Base-by-base conservation (phyloP, 345 rosid species). In the Euclidium syriacum region DNA sequence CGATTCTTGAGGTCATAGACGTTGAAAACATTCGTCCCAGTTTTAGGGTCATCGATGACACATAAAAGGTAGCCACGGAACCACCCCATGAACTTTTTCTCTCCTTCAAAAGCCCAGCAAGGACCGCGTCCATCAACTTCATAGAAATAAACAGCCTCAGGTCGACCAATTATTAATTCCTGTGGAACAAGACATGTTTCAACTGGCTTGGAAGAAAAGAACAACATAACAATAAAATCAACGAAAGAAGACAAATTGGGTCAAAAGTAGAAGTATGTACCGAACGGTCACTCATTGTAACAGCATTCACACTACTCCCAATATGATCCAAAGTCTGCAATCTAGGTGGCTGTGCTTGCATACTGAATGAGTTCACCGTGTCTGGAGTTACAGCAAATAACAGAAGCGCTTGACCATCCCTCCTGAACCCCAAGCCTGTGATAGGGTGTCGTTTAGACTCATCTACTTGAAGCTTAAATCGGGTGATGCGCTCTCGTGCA, bases 41-140 rank as follows among this genome's bases (percentile, higher is more conserved):
- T 87, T 76, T 96, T 85, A 64, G 91, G 96, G 64, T 90, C 97
- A 20, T 86, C 80, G 70, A 90, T 85, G 67, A 94, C 96, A 66
- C 95, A 94, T 69, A 87, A 56, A 56, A 94, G 84, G 65, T 94
- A 90, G 50, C 99, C 97, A 48, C 99, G 90, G 62, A 87, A 90
- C 99, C 99, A 94, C 11, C 99, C 97, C 29, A 90, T 52, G 47
- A 85, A 80, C 57, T 82, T 87, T 80, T 90, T 94, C 83, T 94
- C 96, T 46, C 99, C 99, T 71, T 90, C 97, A 74, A 94, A 94
- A 50, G 97, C 99, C 99, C 97, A 87, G 72, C 99, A 94, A 25
- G 99, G 99, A 72, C 97, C 99, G 24, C 97, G 96, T 7, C 99
- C 99, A 76, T 94, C 99, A 71, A 90, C 83, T 69, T 94, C 97